A percentile compares a stretch with the other conserved stretches of the same genome.
These are phyloP conservation scores for Phylloboletellus chloephorus DNA, from an alignment of 1,284 basidiomycete species.

Conservation along the genomic window DNA sequence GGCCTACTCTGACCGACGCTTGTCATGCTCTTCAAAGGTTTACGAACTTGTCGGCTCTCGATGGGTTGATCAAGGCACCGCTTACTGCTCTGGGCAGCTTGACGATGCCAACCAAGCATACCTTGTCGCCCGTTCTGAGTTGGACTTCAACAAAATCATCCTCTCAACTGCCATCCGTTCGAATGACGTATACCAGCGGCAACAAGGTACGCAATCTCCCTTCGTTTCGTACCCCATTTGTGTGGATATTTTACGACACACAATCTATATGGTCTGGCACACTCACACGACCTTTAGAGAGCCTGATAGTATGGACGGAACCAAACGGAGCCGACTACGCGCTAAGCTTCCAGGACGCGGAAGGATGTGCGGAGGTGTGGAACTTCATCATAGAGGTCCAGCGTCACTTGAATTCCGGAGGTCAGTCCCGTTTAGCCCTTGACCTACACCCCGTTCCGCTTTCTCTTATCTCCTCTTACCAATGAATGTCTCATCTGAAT, in stretches of 20 bases:
- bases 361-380: conserved; percentile 97
- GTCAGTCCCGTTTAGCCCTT: conserved; percentile 36
- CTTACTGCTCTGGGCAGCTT: conserved; percentile 86
- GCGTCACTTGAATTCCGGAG: conserved; percentile 64
- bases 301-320: conserved; percentile 98
- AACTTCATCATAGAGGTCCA: conserved; percentile 96
- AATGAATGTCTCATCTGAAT: conserved; percentile 15
- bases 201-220: conserved; percentile 66
- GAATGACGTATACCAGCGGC: conserved; percentile 86
- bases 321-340: conserved; percentile 93
- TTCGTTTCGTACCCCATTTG: conserved; percentile 1
- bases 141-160: conserved; percentile 63
- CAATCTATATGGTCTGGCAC: conserved; percentile 1
- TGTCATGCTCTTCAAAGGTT: conserved; percentile 51
- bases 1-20: conserved; percentile 28
- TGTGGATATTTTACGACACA: conserved; percentile 4
- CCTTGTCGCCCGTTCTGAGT: conserved; percentile 80
- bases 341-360: conserved; percentile 93
- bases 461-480: conserved; percentile 10
- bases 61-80: conserved; percentile 93
- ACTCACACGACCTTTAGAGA: conserved; percentile 54
- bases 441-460: conserved; percentile 8
- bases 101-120: conserved; percentile 75
- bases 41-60: conserved; percentile 85
- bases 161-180: conserved; percentile 71